A percentile compares a stretch with the other conserved stretches of the same genome.
phyloP scores from a whole-genome alignment of 352 stramenopile species.

The Phytophthora agathidicida region DNA sequence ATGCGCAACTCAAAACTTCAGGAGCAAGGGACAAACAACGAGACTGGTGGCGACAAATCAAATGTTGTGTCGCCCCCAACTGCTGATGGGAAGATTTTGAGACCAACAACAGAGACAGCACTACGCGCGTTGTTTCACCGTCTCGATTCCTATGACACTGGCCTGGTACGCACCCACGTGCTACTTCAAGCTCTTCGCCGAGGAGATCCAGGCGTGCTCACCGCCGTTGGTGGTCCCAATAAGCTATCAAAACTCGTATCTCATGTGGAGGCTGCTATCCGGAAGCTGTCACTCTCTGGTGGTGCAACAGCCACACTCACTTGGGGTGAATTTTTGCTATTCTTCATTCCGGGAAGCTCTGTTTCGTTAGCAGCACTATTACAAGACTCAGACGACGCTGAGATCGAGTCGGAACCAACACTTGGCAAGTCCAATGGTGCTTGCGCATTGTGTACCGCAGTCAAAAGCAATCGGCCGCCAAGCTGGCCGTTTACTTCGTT shows the following conservation, averaged over 20 bases:
- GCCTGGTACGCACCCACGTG: slow-evolving; percentile 40
- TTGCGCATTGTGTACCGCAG: slow-evolving; percentile 20
- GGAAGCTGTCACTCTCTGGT: slow-evolving; percentile 26
- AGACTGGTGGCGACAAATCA: slow-evolving; percentile 5
- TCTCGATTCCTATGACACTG: slow-evolving; percentile 68
- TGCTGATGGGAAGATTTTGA: slow-evolving; percentile 36
- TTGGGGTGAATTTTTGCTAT: slow-evolving; percentile 79
- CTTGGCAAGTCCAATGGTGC: not conserved
- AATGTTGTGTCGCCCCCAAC: not conserved
- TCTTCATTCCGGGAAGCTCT: slow-evolving; percentile 61
- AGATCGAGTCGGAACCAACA: not conserved
- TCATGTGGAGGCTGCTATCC: slow-evolving; percentile 47
- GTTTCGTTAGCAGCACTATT: slow-evolving; percentile 21
- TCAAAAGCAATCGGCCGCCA: slow-evolving; percentile 11
- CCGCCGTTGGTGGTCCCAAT: slow-evolving; percentile 39
- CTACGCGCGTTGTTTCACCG: slow-evolving; percentile 69
- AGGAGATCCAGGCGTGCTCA: slow-evolving; percentile 36
- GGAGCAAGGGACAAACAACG: not conserved
- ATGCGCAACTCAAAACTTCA: slow-evolving; percentile 15
- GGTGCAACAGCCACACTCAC: slow-evolving; percentile 41
- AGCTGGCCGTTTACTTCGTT: slow-evolving; percentile 6
- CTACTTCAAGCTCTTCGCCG: slow-evolving; percentile 47
- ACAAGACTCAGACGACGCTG: not conserved
- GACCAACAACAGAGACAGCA: slow-evolving; percentile 55
- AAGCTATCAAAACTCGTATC: slow-evolving; percentile 41